phyloP scores from a whole-genome alignment of 1,284 basidiomycete genomes.

The Pseudozyma sp. region DNA sequence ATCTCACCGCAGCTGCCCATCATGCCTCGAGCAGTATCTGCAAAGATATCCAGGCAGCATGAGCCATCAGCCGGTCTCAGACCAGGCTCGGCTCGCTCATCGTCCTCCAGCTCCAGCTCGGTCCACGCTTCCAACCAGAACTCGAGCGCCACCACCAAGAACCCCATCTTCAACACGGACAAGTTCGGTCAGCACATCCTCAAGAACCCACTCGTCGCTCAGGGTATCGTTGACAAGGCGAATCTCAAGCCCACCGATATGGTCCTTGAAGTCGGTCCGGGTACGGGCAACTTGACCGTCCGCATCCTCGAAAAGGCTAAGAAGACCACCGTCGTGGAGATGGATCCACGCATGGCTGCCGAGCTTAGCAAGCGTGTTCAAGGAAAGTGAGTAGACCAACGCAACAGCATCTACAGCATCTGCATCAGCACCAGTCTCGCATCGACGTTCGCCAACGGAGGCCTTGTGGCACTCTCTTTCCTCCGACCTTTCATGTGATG shows the following conservation, averaged over 20 bases:
- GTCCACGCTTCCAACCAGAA: slow-evolving; percentile 61
- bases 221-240: slow-evolving; percentile 78
- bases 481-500: slow-evolving; percentile 32
- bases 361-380: slow-evolving; percentile 97
- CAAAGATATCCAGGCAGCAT: slow-evolving; percentile 81
- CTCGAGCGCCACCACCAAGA: slow-evolving; percentile 63
- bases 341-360: slow-evolving; percentile 99
- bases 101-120: slow-evolving; percentile 26
- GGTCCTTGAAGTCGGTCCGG: slow-evolving; percentile 97
- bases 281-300: slow-evolving; percentile 96
- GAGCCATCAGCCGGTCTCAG: slow-evolving; percentile 76
- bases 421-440: slow-evolving; percentile 8
- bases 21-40: slow-evolving; percentile 92
- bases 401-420: not conserved
- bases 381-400: slow-evolving; percentile 82
- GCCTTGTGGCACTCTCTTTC: not conserved
- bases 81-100: slow-evolving; percentile 71
- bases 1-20: slow-evolving; percentile 7
- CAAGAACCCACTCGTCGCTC: slow-evolving; percentile 89
- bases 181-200: slow-evolving; percentile 97
- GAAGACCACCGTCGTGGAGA: slow-evolving; percentile 91
- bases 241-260: slow-evolving; percentile 93
- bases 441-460: not conserved
- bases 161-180: slow-evolving; percentile 78
- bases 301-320: slow-evolving; percentile 93